A percentile compares a stretch with the other conserved stretches of the same genome.
These are phyloP conservation scores for Parietichytrium sp. DNA, from an alignment of 108 stramenopile genomes.

Conservation along the genomic window DNA sequence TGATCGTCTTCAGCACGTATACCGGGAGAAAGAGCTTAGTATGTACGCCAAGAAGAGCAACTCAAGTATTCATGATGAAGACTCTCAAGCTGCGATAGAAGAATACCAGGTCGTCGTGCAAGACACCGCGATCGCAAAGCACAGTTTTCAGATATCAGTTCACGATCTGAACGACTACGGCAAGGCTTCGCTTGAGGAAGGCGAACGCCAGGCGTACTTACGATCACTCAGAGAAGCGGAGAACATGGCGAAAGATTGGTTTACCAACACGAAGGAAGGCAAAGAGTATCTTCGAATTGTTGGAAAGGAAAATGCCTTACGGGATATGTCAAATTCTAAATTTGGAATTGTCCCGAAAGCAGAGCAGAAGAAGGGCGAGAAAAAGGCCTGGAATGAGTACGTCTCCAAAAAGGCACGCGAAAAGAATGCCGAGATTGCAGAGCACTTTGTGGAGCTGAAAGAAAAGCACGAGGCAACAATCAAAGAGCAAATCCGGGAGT, in stretches of 20 bases:
- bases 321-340: not conserved
- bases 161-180: not conserved
- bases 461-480: not conserved
- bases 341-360: not conserved
- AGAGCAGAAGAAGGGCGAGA: not conserved
- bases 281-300: constrained; percentile 19
- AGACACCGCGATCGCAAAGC: not conserved
- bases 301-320: not conserved
- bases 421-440: not conserved
- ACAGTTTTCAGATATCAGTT: not conserved
- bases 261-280: not conserved
- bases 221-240: not conserved
- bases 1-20: too few species aligned
- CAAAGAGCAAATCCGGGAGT: not conserved
- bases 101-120: not conserved
- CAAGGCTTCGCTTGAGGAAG: not conserved
- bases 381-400: constrained; percentile 29
- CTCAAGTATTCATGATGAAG: too few species aligned
- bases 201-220: not conserved
- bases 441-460: not conserved
- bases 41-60: too few species aligned
- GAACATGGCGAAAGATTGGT: not conserved
- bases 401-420: not conserved
- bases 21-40: too few species aligned
- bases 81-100: too few species aligned